These are phyloP conservation scores for Moniliella sp. DNA, from an alignment of 1,284 basidiomycete genomes.

Conservation along the genomic window DNA sequence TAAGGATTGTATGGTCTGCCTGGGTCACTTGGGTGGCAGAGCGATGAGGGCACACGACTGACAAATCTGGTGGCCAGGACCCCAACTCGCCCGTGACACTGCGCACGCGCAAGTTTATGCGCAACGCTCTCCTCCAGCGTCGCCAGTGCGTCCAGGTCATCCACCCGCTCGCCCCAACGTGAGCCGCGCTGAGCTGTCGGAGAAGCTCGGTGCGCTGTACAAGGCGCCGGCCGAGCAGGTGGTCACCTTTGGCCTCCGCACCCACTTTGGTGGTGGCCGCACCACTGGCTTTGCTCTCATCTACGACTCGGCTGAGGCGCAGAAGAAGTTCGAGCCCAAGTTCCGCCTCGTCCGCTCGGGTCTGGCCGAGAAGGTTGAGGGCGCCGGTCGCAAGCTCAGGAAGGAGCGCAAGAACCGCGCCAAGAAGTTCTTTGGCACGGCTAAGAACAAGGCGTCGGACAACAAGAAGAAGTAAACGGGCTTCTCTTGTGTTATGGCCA, in stretches of 20 bases:
- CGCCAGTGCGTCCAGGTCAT: constrained; percentile 60
- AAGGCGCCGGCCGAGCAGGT: constrained; percentile 46
- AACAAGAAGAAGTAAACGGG: constrained; percentile 32
- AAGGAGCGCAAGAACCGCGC: constrained; percentile 99
- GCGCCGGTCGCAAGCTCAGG: constrained; percentile 84
- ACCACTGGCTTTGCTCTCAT: constrained; percentile 87
- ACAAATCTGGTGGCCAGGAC: no score
- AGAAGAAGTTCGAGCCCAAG: constrained; percentile 82
- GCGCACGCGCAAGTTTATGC: constrained; percentile 97
- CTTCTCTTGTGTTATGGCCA: no score
- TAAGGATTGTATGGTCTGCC: no score
- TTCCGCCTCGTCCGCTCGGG: constrained; percentile 87
- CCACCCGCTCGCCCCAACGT: constrained; percentile 79
- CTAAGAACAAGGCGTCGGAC: constrained; percentile 79
- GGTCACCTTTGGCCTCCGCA: constrained; percentile 46
- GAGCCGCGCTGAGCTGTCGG: constrained; percentile 71
- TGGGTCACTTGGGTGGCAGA: no score
- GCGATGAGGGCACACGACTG: no score
- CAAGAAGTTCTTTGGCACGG: constrained; percentile 85
- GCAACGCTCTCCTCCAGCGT: constrained; percentile 87
- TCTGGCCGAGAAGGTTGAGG: constrained; percentile 61
- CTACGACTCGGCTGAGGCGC: constrained; percentile 83
- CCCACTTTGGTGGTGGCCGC: constrained; percentile 92
- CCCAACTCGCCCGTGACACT: constrained; percentile 75
- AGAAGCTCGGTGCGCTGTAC: constrained; percentile 62